Evolutionary conservation across 75 land plant genomes (phyloP), one percentile per base, ranked within the genome.

Genomic region (Larix kaempferi): DNA sequence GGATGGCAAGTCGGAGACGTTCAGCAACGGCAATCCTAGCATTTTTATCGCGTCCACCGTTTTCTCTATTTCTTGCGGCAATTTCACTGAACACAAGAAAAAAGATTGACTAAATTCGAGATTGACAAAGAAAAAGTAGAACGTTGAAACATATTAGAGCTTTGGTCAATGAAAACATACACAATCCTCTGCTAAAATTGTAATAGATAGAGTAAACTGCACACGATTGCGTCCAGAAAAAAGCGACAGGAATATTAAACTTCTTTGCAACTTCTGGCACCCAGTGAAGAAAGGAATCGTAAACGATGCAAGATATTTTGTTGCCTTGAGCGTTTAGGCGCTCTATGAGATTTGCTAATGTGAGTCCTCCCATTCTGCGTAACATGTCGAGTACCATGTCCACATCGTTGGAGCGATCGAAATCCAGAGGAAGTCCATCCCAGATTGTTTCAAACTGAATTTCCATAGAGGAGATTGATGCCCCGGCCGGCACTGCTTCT

Each of bases 181-280:
- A 29, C 33, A 29, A 29, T 29, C 33, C 33, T 29, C 33, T 29
- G 33, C 33, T 29, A 29, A 29, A 29, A 29, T 29, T 29, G 33
- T 29, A 29, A 29, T 29, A 29, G 33, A 29, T 29, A 29, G 33
- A 29, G 33, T 29, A 29, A 29, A 29, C 33, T 41, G 89, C 82
- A 74, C 81, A 72, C 8, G 95, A 87, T 55, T 91, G 93, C 13
- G 88, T 80, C 93, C 93, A 91, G 56, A 91, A 82, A 81, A 88
- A 60, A 22, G 85, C 93, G 52, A 59, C 23, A 17, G 90, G 87
- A 59, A 91, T 41, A 3, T 79, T 78, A 5, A 84, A 37, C 3
- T 76, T 77, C 0, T 56, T 83, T 4, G 90, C 90, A 4, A 86
- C 88, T 76, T 86, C 86, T 33, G 77, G 73, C 13, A 69, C 90